Evolutionary conservation across 169 alveolate genomes (phyloP), one percentile per base, ranked within the genome.

Genomic region (Babesia divergens): DNA sequence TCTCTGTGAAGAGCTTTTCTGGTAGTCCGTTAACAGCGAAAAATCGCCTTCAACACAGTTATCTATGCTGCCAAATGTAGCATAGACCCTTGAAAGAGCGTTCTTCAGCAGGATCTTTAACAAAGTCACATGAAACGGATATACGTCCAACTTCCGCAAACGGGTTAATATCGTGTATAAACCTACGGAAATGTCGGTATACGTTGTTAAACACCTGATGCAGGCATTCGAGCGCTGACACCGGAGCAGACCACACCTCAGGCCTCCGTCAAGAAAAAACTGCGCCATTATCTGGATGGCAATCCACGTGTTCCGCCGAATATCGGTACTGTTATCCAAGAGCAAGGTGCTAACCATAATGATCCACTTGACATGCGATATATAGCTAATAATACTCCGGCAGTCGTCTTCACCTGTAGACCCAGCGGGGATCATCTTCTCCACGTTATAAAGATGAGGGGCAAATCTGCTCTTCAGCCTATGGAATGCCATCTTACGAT

Each of bases 261-360:
- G 46, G 7, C 68, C 66, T n/a, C 79, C 62, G 35, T 74, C 56
- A 24, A 35, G 65, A 47, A 74, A 74, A 18, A 47, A 74, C n/a
- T 56, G 62, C 6, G 72, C 47, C 51, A 74, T n/a, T 26, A 64
- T 51, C 52, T 65, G 76, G 32, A 74, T 65, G 6, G 51, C 65
- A 40, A 42, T 22, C 68, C 70, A 66, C n/a, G 65, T 14, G 43
- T 16, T 18, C 22, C 32, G 35, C 58, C 24, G 35, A 16, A 44
- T 3, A 44, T 31, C 49, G 22, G 34, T 38, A 3, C 50, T n/a
- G 59, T 35, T 14, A 26, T 29, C 24, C 29, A 62, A 59, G 4
- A 62, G 32, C 47, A 2, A 50, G 1, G 49, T 22, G 7, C 13
- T 16, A 8, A 62, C 9, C 58, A 44, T 44, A 3, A 62, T 28